Percentiles rank a stretch among this genome's conserved stretches.
phyloP scores from a whole-genome alignment of 2,329 filamentous ascomycete species.

The Shiraia bambusicola region DNA sequence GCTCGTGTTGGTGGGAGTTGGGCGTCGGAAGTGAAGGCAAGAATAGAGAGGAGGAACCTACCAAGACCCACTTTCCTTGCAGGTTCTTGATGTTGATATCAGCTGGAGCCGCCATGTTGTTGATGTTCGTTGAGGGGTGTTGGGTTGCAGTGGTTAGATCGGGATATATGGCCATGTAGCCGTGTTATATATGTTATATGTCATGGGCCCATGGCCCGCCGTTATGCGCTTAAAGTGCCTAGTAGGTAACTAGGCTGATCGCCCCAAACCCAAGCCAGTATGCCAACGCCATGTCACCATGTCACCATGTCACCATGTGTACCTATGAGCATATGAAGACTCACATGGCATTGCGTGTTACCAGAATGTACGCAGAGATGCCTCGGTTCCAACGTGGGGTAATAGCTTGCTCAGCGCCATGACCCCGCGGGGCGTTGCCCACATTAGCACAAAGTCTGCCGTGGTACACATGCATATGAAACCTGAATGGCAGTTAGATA shows the following conservation, averaged over 20 bases:
- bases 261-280: conserved; percentile 13
- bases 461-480: too few relatives aligned
- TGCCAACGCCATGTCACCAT: conserved; percentile 6
- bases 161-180: conserved; percentile 5
- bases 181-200: not conserved
- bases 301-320: too few relatives aligned
- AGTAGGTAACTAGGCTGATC: conserved; percentile 7
- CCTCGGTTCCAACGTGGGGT: conserved; percentile 16
- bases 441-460: too few relatives aligned
- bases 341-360: conserved; percentile 15
- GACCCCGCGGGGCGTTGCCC: too few relatives aligned
- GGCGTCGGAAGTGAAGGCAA: too few relatives aligned
- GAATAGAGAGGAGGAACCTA: too few relatives aligned
- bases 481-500: too few relatives aligned
- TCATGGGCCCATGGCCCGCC: not conserved
- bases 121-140: not conserved
- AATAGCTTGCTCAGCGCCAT: too few relatives aligned
- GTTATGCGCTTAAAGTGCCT: conserved; percentile 15
- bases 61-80: conserved; percentile 44
- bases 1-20: too few relatives aligned
- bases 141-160: conserved; percentile 1
- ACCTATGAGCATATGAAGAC: conserved; percentile 13
- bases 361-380: conserved; percentile 17
- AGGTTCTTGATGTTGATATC: conserved; percentile 38
- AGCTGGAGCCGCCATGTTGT: conserved; percentile 43